Percentiles rank a stretch among this genome's conserved stretches.
phyloP scores from a whole-genome alignment of 257 asterid genomes.

The Linaria vulgaris region DNA sequence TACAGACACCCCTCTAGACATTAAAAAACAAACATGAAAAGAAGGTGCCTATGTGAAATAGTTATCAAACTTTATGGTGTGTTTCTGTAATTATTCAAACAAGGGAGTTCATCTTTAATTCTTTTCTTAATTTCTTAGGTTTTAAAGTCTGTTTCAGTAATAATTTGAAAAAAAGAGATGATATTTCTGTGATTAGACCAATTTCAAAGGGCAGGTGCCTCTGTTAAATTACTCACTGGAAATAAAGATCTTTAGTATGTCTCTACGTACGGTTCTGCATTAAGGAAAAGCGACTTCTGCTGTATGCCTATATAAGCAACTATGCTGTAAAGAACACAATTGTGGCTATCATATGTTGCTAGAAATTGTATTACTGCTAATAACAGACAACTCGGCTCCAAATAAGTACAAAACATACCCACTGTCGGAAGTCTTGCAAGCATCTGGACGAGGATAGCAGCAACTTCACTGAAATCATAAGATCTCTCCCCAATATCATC shows the following conservation, averaged over 20 bases:
- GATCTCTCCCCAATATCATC: constrained; percentile 97
- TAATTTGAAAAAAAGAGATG: too few species aligned
- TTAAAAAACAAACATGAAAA: too few species aligned
- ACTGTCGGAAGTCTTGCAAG: constrained; percentile 69
- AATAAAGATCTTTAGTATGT: background rate
- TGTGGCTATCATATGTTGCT: background rate
- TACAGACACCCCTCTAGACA: too few species aligned
- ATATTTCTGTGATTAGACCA: background rate
- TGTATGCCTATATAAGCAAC: background rate
- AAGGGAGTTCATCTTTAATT: too few species aligned
- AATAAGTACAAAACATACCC: constrained; percentile 44
- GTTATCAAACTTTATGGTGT: too few species aligned
- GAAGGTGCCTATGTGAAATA: too few species aligned
- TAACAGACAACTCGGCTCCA: background rate
- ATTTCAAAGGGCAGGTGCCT: background rate
- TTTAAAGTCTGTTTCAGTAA: too few species aligned
- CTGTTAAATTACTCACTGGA: background rate
- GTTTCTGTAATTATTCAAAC: too few species aligned
- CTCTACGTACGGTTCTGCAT: background rate
- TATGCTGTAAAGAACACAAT: background rate
- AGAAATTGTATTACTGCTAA: background rate
- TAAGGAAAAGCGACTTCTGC: background rate
- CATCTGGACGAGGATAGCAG: constrained; percentile 89
- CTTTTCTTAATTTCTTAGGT: too few species aligned
- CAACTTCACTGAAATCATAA: constrained; percentile 74